Base-by-base conservation (phyloP, 1,284 basidiomycete species). In the Irpex sp. region DNA sequence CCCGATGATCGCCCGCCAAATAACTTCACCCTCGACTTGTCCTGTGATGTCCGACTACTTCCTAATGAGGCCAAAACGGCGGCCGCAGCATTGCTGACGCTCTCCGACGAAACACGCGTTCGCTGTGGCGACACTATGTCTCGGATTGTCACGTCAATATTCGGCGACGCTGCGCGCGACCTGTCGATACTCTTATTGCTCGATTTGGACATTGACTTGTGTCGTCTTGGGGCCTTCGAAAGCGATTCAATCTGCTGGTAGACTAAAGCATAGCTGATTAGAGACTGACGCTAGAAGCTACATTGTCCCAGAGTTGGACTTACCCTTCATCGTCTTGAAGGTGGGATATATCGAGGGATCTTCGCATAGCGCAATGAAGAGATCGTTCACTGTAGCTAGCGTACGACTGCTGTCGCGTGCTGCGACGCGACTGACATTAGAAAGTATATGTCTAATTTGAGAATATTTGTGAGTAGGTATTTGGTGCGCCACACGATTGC, bases 261-360 rank as follows among this genome's bases (percentile, higher is more conserved):
- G 55, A 92, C 91, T 93, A 58, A 47, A 11, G 54, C 54, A 48
- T 11, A 36, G 47, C 11, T 15, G 49, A 38, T 48, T 55, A 55
- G 49, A 58, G 44, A 17, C 62, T 57, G 48, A 65, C 60, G 61
- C 58, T 8, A 51, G 49, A 17, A 17, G 17, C 11, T 13, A 21
- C 49, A 19, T 40, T 66, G 57, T 58, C 57, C 54, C 64, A 57
- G 19, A 34, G 17, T 2, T 21, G 49, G 26, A 71, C 80, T 65
- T 64, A 93, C 94, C 90, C 78, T 91, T 85, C 91, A 95, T 92
- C n/a, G 82, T 81, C 77, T 88, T 93, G 78, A 96, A 95, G 67
- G 92, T 81, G 26, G 85, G 83, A 76, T 93, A 96, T 61, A 96
- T 85, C 58, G 87, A 81, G 70, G 91, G 88, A 74, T 96, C 94